These are phyloP conservation scores for Nothophytophthora sp. DNA, from an alignment of 352 stramenopile genomes.

Conservation along the genomic window DNA sequence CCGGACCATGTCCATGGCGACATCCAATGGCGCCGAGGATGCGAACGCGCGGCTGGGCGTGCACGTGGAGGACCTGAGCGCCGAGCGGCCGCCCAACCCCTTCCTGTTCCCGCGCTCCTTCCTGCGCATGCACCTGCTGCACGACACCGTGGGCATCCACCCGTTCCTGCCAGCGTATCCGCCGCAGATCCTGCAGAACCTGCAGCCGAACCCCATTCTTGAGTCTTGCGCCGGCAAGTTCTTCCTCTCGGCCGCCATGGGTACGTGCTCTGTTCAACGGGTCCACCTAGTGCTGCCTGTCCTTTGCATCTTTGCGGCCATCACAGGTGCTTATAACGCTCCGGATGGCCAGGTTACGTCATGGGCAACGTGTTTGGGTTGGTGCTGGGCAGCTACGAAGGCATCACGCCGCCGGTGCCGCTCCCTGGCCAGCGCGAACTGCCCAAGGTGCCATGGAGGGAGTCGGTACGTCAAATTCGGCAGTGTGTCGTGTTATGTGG, in stretches of 20 bases:
- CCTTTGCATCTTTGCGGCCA: too few relatives aligned
- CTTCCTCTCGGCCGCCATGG: slow-evolving; percentile 75
- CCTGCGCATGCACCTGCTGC: slow-evolving; percentile 44
- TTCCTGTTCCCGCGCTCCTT: slow-evolving; percentile 81
- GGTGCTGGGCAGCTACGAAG: slow-evolving; percentile 84
- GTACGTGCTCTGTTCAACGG: slow-evolving; percentile 39
- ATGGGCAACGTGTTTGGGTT: slow-evolving; percentile 84
- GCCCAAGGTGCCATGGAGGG: slow-evolving; percentile 76
- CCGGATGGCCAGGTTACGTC: slow-evolving; percentile 58
- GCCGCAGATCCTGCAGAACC: slow-evolving; percentile 55
- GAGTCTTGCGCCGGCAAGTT: slow-evolving; percentile 86
- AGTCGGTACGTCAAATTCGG: slow-evolving; percentile 76
- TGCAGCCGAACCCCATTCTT: slow-evolving; percentile 73
- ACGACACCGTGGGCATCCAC: slow-evolving; percentile 57
- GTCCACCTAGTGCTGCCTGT: too few relatives aligned
- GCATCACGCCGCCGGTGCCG: slow-evolving; percentile 79
- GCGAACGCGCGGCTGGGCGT: slow-evolving; percentile 58
- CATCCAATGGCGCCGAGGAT: slow-evolving; percentile 31
- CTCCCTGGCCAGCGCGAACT: slow-evolving; percentile 79
- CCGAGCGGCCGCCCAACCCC: slow-evolving; percentile 61
- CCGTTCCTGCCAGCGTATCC: slow-evolving; percentile 77
- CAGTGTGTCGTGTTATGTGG: too few relatives aligned
- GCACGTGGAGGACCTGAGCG: slow-evolving; percentile 57
- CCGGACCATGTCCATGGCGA: slow-evolving; percentile 1
- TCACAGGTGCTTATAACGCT: background rate